Evolutionary conservation across 1,284 basidiomycete species (phyloP).

Genomic region (Naganishia albida): DNA sequence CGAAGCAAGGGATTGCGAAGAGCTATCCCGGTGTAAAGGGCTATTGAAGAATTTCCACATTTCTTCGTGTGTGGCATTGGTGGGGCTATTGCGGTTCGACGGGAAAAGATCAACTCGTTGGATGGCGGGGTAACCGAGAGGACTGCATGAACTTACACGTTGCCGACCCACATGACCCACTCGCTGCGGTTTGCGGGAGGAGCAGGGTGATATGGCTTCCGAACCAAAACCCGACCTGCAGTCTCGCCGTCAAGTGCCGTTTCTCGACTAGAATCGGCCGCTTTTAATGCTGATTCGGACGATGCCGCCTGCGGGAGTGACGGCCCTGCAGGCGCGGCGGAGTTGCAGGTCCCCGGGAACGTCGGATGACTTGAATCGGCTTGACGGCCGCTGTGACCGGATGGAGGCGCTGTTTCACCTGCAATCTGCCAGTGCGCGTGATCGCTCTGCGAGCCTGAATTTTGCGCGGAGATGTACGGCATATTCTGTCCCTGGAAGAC

Average conservation of each 20-base stretch:
- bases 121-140: not conserved
- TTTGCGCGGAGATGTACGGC: not conserved
- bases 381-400: not conserved
- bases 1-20: constrained; percentile 8
- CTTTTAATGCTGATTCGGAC: not conserved
- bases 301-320: too few species aligned
- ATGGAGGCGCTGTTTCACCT: not conserved
- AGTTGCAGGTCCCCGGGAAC: too few species aligned
- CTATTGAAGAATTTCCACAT: constrained; percentile 80
- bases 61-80: constrained; percentile 82
- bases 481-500: not conserved
- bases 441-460: not conserved
- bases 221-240: constrained; percentile 32
- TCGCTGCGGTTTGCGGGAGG: constrained; percentile 69
- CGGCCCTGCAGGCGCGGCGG: too few species aligned
- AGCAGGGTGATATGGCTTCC: constrained; percentile 54
- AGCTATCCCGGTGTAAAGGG: constrained; percentile 39
- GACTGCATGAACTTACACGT: constrained; percentile 39
- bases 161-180: constrained; percentile 85
- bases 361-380: too few species aligned
- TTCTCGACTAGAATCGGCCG: not conserved
- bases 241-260: not conserved
- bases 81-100: constrained; percentile 44
- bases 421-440: not conserved
- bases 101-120: constrained; percentile 7